Base-by-base conservation (phyloP, 441 rosid species). In the Biscutella laevigata region DNA sequence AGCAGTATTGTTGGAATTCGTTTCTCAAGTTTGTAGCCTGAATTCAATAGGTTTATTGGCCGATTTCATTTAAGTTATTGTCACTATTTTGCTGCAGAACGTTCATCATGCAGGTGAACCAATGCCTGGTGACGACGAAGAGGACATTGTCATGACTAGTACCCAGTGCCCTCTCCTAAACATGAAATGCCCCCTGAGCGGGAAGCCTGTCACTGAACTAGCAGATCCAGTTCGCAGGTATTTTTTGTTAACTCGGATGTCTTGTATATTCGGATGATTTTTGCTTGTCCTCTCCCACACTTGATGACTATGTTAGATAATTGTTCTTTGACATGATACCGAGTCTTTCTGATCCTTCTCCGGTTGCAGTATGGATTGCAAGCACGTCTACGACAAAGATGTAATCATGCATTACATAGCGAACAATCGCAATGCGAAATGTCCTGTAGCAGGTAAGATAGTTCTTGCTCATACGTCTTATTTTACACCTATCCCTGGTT, bases 121-220 rank as follows among this genome's bases (percentile, higher is more conserved):
- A 56, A 79, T 88, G 92, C 95, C 97, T 15, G 98, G 94, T 58
- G 97, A 88, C 11, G 98, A 88, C 55, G 86, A 80, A 72, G 96
- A 82, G 63, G 97, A 92, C 65, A 71, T 92, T 44, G 61, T 92
- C 49, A 78, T 86, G 95, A 92, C 94, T 35, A 74, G 77, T 70
- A 86, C 92, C n/a, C 88, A 84, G 77, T 73, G 78, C 72, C 82
- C 65, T 74, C 63, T 92, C 52, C 66, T 86, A 70, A 92, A 88
- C 72, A 40, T 64, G 16, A 68, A 65, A 14, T 92, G 98, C 66
- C 98, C 98, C 16, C 22, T 88, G 53, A 92, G 75, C 59, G 94
- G 91, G 70, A 92, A 84, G 63, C 86, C 85, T 45, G 43, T 92
- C 56, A 75, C 61, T 54, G 88, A 84, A 66, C 66, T 88, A 69